Evolutionary conservation across 352 stramenopile species (phyloP).

Genomic region (Pythium aquatile): DNA sequence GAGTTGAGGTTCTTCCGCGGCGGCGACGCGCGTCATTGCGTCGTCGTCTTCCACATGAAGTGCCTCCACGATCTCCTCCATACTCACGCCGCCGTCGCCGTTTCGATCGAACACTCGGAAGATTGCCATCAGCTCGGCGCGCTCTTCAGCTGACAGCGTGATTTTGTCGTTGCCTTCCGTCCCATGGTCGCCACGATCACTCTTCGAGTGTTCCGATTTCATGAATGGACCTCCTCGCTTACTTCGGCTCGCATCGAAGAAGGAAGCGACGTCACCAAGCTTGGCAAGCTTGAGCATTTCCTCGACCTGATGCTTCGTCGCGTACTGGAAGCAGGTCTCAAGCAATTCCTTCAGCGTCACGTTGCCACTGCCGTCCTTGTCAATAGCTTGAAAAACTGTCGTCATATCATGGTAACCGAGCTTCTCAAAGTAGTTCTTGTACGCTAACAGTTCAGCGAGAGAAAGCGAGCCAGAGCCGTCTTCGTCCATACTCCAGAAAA

Average conservation of each 20-base stretch:
- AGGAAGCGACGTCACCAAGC: slow-evolving; percentile 51
- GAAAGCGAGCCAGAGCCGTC: slow-evolving; percentile 61
- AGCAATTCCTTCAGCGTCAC: slow-evolving; percentile 62
- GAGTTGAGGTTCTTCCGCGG: slow-evolving; percentile 31
- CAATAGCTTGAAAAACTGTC: slow-evolving; percentile 68
- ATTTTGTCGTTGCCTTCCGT: background rate
- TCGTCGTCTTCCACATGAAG: slow-evolving; percentile 68
- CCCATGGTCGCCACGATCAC: background rate
- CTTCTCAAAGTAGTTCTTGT: slow-evolving; percentile 62
- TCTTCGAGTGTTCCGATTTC: background rate
- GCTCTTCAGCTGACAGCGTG: slow-evolving; percentile 33
- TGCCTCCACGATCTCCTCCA: slow-evolving; percentile 74
- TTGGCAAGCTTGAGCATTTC: slow-evolving; percentile 74
- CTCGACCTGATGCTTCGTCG: slow-evolving; percentile 51
- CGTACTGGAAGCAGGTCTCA: slow-evolving; percentile 66
- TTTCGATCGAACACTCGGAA: slow-evolving; percentile 76
- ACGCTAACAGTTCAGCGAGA: slow-evolving; percentile 51
- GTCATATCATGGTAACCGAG: slow-evolving; percentile 61
- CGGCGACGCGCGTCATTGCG: slow-evolving; percentile 41
- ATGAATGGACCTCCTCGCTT: background rate
- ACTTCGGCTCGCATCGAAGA: slow-evolving; percentile 31
- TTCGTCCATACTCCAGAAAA: slow-evolving; percentile 75
- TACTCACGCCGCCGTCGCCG: slow-evolving; percentile 55
- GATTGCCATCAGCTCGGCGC: slow-evolving; percentile 52
- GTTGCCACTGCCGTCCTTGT: slow-evolving; percentile 57